These are phyloP conservation scores for Auricularia sp. DNA, from an alignment of 768 basidiomycete species.

Conservation along the genomic window DNA sequence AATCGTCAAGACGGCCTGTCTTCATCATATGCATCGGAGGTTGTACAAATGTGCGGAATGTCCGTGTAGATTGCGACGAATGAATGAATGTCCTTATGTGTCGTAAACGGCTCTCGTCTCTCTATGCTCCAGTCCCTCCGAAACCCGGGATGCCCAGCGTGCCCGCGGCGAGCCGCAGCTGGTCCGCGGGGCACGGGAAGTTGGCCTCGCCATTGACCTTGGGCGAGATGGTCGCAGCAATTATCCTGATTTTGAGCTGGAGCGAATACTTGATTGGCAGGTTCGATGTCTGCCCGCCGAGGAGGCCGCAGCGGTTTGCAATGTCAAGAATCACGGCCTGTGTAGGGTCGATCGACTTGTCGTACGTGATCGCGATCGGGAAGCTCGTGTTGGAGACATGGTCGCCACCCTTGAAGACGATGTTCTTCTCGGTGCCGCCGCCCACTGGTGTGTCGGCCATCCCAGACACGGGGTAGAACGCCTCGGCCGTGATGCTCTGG, in stretches of 20 bases:
- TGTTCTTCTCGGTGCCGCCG: neutral
- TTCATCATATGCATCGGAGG: no score
- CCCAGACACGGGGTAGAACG: neutral
- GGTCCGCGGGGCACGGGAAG: constrained; percentile 2
- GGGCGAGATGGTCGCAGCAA: neutral
- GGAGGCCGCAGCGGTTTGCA: neutral
- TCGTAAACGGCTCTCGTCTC: neutral
- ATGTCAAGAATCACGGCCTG: neutral
- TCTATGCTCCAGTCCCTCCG: neutral
- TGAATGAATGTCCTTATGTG: neutral
- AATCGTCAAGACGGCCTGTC: no score
- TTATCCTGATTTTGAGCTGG: constrained; percentile 4
- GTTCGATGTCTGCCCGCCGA: neutral
- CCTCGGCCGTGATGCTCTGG: constrained; percentile 2
- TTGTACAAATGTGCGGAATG: neutral
- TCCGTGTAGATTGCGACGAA: neutral
- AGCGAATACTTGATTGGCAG: constrained; percentile 4
- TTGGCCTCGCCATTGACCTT: neutral
- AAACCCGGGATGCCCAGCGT: neutral
- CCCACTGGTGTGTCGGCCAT: neutral
- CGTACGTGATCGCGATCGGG: constrained; percentile 3
- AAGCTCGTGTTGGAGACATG: neutral
- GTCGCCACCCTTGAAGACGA: constrained; percentile 1
- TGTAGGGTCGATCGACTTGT: neutral
- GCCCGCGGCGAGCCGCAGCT: neutral